A percentile compares a stretch with the other conserved stretches of the same genome.
Evolutionary conservation across 2,329 filamentous ascomycete species (phyloP).

Genomic region (Calonectria multiphialidica): DNA sequence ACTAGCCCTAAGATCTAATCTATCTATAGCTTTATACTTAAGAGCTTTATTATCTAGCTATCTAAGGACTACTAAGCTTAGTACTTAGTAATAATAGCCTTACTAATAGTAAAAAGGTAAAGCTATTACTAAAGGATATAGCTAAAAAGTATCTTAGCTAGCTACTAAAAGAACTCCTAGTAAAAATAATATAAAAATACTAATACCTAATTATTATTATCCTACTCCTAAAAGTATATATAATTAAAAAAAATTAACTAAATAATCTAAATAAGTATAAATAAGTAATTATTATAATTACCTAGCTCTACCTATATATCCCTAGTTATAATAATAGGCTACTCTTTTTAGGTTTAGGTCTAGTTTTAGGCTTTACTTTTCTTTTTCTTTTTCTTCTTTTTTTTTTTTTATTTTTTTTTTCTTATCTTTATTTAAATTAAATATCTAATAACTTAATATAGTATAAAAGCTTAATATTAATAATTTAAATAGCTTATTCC

Average conservation of each 20-base stretch:
- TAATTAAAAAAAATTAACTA: slow-evolving; percentile 20
- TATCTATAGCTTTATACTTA: not conserved
- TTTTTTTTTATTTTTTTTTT: not conserved
- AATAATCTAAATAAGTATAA: slow-evolving; percentile 1
- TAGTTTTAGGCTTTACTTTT: not conserved
- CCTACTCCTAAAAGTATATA: slow-evolving; percentile 16
- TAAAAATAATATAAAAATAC: not conserved
- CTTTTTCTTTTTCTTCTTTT: not conserved
- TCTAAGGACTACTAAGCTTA: slow-evolving; percentile 4
- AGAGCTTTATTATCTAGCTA: not conserved
- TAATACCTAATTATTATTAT: slow-evolving; percentile 11
- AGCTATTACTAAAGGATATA: slow-evolving; percentile 12
- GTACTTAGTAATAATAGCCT: not conserved
- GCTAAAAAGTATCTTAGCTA: not conserved
- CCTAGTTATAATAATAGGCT: not conserved
- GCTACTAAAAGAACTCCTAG: not conserved
- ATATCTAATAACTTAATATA: slow-evolving; percentile 6
- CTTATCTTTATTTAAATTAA: not conserved
- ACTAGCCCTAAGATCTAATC: not conserved
- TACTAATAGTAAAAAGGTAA: too few species aligned
- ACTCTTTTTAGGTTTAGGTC: too few species aligned
- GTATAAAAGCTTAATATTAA: slow-evolving; percentile 14
- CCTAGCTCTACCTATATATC: slow-evolving; percentile 11
- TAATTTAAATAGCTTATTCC: not conserved
- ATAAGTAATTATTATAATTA: slow-evolving; percentile 19